Evolutionary conservation across 1,139 yeast genomes (phyloP).

Genomic region (Scheffersomyces lignicola): DNA sequence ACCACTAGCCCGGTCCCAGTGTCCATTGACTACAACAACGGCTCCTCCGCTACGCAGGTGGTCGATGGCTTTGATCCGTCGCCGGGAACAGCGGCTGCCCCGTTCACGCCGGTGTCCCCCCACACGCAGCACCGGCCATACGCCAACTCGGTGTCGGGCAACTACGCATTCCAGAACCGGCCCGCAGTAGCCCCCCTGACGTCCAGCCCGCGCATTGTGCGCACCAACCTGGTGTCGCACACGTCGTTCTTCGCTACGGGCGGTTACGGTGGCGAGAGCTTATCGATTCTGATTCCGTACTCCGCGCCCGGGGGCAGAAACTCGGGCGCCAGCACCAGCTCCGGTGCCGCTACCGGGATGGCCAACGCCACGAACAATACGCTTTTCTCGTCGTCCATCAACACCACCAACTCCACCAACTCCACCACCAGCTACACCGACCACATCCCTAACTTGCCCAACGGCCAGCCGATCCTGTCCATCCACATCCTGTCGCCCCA

Average conservation of each 20-base stretch:
- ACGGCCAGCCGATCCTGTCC: constrained; percentile 56
- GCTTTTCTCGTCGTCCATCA: constrained; percentile 4
- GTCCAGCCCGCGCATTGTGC: constrained; percentile 41
- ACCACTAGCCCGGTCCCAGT: constrained; percentile 11
- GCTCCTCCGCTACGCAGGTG: constrained; percentile 11
- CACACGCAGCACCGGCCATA: constrained; percentile 9
- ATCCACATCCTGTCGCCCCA: constrained; percentile 72
- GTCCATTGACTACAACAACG: constrained; percentile 11
- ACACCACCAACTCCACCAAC: constrained; percentile 10
- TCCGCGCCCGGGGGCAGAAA: constrained; percentile 65
- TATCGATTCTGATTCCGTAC: constrained; percentile 68
- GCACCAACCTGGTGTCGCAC: constrained; percentile 47
- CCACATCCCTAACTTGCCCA: constrained; percentile 49
- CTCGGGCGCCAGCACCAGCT: constrained; percentile 8
- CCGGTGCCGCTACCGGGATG: constrained; percentile 6
- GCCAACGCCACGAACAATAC: constrained; percentile 5
- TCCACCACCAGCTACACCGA: constrained; percentile 14
- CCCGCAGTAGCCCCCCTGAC: constrained; percentile 8
- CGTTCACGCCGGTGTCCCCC: constrained; percentile 8
- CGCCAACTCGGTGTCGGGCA: constrained; percentile 10
- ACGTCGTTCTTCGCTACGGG: constrained; percentile 30
- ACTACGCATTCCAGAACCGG: constrained; percentile 11
- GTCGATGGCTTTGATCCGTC: constrained; percentile 21
- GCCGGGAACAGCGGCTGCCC: constrained; percentile 18
- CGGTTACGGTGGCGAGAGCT: constrained; percentile 40